These are phyloP conservation scores for Cryptosporidium sp. DNA, from an alignment of 169 alveolate species.

Conservation along the genomic window DNA sequence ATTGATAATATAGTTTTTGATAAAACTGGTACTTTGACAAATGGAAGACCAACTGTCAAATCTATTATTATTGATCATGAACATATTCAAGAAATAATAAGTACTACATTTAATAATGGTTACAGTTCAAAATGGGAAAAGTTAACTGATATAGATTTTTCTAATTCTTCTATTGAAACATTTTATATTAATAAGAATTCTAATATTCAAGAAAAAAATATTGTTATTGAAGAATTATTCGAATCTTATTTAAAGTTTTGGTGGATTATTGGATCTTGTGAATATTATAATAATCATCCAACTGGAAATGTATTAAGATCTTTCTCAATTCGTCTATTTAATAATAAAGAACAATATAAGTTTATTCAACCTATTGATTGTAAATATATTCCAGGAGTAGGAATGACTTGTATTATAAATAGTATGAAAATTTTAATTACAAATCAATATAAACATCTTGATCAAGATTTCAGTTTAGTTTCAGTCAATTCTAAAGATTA, in stretches of 20 bases:
- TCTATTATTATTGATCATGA: slow-evolving; percentile 30
- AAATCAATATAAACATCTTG: slow-evolving; percentile 21
- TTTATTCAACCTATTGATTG: slow-evolving; percentile 47
- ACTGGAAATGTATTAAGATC: slow-evolving; percentile 56
- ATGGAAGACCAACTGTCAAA: slow-evolving; percentile 59
- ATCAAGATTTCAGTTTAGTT: slow-evolving; percentile 11
- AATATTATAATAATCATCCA: slow-evolving; percentile 60
- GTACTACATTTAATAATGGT: not conserved
- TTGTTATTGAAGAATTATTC: not conserved
- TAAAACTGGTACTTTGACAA: slow-evolving; percentile 67
- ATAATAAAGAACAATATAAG: not conserved
- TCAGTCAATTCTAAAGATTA: slow-evolving; percentile 11
- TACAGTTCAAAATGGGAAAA: not conserved
- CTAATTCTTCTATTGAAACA: slow-evolving; percentile 12
- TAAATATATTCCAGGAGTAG: slow-evolving; percentile 50
- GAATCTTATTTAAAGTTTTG: slow-evolving; percentile 54
- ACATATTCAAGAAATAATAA: not conserved
- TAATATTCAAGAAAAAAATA: not conserved
- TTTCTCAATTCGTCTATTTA: slow-evolving; percentile 21
- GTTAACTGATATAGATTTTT: not conserved
- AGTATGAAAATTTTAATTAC: slow-evolving; percentile 32
- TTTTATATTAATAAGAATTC: slow-evolving; percentile 21
- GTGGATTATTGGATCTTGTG: slow-evolving; percentile 73
- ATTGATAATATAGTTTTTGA: slow-evolving; percentile 41
- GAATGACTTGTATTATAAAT: slow-evolving; percentile 39